Evolutionary conservation across 768 basidiomycete species (phyloP), one percentile per base, ranked within the genome.

Genomic region (Mycena galopus): DNA sequence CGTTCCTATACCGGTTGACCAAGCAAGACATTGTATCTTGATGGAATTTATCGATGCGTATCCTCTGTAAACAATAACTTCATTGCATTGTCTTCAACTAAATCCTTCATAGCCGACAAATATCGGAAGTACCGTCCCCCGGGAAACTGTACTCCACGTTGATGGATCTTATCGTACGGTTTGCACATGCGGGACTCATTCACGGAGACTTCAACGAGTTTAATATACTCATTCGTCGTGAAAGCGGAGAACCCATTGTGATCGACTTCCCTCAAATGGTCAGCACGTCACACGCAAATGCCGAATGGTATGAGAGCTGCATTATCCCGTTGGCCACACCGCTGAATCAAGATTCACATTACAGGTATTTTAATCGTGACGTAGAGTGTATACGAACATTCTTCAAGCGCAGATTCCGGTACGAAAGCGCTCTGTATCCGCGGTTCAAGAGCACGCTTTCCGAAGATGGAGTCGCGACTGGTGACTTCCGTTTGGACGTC

Each of bases 221-320:
- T 86, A 99, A 99, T 81, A 96, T 99, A 75, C 91, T 99, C 72
- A 96, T 99, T 76, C 89, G 89, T 42, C 90, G 94, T 56, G 92
- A 92, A 64, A 80, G 82, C 25, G 88, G 88, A 14, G 91, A 95
- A 77, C 94, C 97, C 9, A 83, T 98, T 63, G 91, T 99, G 51
- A 99, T 99, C 77, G 98, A 99, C 84, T 99, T 99, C 81, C 98
- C 98, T 10, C 98, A 99, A 85, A 98, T 99, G 97, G 96, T 99
- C 82, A 96, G 94, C 86, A 97, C 95, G 30, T 94, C 96, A 57
- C 98, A 99, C 75, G 90, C 91, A 77, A 98, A 99, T 80, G 98
- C 98, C 7, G 98, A 99, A 85, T 98, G 94, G 96, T 96, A 76
- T 81, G 91, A 75, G 42, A 51, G 39, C 2, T 59, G 57, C 39